Conservation (phyloP, 352 stramenopile genomes). For the Phytopythium oedochilum region DNA sequence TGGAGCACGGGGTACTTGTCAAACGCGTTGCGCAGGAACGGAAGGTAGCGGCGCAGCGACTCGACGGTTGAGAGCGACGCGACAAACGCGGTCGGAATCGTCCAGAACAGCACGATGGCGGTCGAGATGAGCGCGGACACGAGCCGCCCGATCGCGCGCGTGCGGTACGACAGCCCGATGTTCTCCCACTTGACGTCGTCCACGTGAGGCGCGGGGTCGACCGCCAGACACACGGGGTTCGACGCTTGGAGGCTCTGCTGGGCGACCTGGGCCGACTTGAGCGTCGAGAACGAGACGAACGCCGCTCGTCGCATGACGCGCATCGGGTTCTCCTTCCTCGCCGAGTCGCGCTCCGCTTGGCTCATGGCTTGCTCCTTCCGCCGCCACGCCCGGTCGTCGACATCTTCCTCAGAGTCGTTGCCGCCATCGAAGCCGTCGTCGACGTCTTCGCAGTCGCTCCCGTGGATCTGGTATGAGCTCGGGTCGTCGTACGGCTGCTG, state of each 20-base stretch:
- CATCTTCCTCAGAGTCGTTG: conserved; percentile 23
- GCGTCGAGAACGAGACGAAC: conserved; percentile 76
- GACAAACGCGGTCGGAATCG: conserved; percentile 75
- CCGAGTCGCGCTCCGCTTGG: conserved; percentile 39
- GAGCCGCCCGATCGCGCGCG: conserved; percentile 40
- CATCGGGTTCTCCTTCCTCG: conserved; percentile 45
- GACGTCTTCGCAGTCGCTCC: not conserved
- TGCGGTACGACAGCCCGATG: conserved; percentile 50
- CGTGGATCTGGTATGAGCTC: conserved; percentile 4
- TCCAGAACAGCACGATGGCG: conserved; percentile 78
- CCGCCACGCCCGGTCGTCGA: conserved; percentile 8
- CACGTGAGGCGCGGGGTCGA: conserved; percentile 45
- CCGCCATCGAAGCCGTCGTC: not conserved
- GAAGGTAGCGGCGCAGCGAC: conserved; percentile 49
- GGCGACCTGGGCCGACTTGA: conserved; percentile 63
- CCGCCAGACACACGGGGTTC: conserved; percentile 45
- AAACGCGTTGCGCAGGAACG: conserved; percentile 62
- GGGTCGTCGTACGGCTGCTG: not conserved
- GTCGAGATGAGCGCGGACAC: conserved; percentile 52
- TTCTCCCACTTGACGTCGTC: conserved; percentile 80
- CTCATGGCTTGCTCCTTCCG: conserved; percentile 33
- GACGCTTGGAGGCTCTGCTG: conserved; percentile 66
- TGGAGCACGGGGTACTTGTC: conserved; percentile 55
- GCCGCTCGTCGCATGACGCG: conserved; percentile 59
- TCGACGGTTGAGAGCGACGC: conserved; percentile 67